Conservation (phyloP, 306 rosid genomes). For the Mimosa pudica region DNA sequence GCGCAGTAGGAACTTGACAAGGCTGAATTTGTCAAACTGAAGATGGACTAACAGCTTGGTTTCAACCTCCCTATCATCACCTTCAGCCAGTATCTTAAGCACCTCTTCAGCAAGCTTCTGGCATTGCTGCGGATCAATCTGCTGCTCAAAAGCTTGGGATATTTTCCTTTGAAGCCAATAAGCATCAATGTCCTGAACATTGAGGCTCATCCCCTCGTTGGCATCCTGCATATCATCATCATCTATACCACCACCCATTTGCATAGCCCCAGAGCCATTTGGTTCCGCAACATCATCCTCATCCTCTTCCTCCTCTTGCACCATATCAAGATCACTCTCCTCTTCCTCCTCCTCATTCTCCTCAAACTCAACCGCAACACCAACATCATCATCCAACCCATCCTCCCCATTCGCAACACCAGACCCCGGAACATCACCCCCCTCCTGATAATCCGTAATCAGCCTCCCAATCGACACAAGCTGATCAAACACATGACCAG, state of each 20-base stretch:
- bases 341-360: conserved; percentile 94
- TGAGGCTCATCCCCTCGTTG: conserved; percentile 77
- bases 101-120: conserved; percentile 90
- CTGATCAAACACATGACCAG: conserved; percentile 59
- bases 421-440: conserved; percentile 54
- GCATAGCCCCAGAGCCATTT: conserved; percentile 72
- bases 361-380: conserved; percentile 95
- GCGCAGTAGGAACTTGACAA: conserved; percentile 67
- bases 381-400: conserved; percentile 81
- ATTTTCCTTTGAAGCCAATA: conserved; percentile 99
- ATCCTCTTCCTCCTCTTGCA: conserved; percentile 88
- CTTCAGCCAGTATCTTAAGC: conserved; percentile 77
- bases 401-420: conserved; percentile 60
- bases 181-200: conserved; percentile 95
- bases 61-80: conserved; percentile 80
- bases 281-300: conserved; percentile 75
- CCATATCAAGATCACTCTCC: conserved; percentile 94
- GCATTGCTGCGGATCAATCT: conserved; percentile 88
- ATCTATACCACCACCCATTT: conserved; percentile 91
- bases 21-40: conserved; percentile 72
- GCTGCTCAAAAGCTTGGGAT: conserved; percentile 84
- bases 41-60: conserved; percentile 65
- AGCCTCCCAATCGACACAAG: conserved; percentile 75
- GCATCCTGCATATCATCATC: conserved; percentile 87
- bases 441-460: conserved; percentile 86